Base-by-base conservation (phyloP, 768 basidiomycete species). In the Hypholoma sublateritium region DNA sequence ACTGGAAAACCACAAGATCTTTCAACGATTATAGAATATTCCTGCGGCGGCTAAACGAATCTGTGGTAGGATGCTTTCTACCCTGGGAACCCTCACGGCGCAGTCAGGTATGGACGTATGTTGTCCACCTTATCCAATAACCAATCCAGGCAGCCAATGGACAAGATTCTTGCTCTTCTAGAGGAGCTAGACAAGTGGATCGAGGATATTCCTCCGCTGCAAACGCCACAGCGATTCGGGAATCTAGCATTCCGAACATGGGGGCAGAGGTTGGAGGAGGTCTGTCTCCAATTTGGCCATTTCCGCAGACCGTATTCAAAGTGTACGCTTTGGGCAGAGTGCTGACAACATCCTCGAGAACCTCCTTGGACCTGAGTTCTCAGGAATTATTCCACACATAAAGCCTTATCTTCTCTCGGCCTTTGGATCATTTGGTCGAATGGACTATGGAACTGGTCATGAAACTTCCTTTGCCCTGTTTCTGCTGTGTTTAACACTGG, bases 401-500 rank as follows among this genome's bases (percentile, higher is more conserved):
- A 82, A 84, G 35, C 92, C 94, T 1, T 91, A 96, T 61, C 71
- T 98, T 28, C 64, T 89, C 53, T 78, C 84, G 2, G 88, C 94
- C 1, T 98, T 98, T 69, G 97, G 97, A 7, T 94, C 91, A 4
- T 89, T 93, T 65, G 80, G 82, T 12, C 84, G 97, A 53, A 85
- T 98, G 75, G 97, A 99, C 77, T 98, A 98, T 67, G 96, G 97
- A 1, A 94, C 93, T 3, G 97, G 97, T 1, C 97, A 99, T 65
- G 97, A 98, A 75, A 82, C 93, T 0, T 88, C 91, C 0, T 98
- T 97, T 67, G 84, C 82, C 6, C 74, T 95, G 16, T 89, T 93
- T 58, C 78, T 98, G 7, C 77, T 90, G 12, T 82, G 81, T 59
- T 77, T 93, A 53, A 78, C 84, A n/a, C 83, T 92, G 36, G 69